These are phyloP conservation scores for Caloboletus inedulis DNA, from an alignment of 1,284 basidiomycete genomes.

Conservation along the genomic window DNA sequence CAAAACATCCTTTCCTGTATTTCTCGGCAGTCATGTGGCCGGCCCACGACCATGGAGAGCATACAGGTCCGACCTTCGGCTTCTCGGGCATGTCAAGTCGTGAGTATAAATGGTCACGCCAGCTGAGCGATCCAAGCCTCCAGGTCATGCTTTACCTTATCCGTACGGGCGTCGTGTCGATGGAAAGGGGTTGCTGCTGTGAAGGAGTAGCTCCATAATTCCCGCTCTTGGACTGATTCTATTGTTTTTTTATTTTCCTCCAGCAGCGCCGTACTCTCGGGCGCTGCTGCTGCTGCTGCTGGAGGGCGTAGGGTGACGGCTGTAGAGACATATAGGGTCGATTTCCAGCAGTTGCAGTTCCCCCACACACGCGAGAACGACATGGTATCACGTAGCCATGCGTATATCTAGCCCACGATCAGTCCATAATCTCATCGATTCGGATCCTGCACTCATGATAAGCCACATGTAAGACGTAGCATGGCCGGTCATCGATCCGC, in stretches of 20 bases:
- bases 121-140: slow-evolving; percentile 2
- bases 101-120: background rate
- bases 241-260: background rate
- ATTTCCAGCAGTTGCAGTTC: background rate
- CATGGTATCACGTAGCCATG: slow-evolving; percentile 6
- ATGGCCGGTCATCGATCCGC: slow-evolving; percentile 13
- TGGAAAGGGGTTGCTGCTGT: slow-evolving; percentile 28
- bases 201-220: slow-evolving; percentile 14
- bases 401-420: slow-evolving; percentile 11
- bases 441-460: slow-evolving; percentile 6
- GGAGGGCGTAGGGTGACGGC: slow-evolving; percentile 21
- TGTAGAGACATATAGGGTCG: background rate
- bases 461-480: slow-evolving; percentile 5
- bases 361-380: slow-evolving; percentile 9
- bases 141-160: slow-evolving; percentile 14
- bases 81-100: background rate
- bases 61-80: slow-evolving; percentile 8
- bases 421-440: slow-evolving; percentile 20
- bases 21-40: slow-evolving; percentile 4
- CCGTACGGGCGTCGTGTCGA: slow-evolving; percentile 4
- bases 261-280: background rate
- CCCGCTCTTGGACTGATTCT: slow-evolving; percentile 9
- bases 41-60: slow-evolving; percentile 8
- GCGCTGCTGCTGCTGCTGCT: background rate
- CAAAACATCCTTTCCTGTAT: slow-evolving; percentile 1